Evolutionary conservation across 148 eudicot genomes (phyloP), one percentile per base, ranked within the genome.

Genomic region (Spergularia marina): DNA sequence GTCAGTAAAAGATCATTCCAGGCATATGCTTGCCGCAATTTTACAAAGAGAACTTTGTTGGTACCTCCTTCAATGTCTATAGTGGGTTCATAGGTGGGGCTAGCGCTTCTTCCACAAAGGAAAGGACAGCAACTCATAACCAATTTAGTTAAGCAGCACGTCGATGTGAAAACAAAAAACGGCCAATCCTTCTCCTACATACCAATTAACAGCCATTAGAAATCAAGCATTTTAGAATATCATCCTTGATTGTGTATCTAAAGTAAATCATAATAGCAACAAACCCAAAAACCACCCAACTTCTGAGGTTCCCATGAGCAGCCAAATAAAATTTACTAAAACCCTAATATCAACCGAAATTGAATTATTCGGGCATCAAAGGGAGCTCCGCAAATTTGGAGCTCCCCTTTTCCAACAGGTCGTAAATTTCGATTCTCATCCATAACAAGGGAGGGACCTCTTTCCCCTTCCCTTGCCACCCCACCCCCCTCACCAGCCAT

Each of bases 61-160:
- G 58, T 75, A 75, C 83, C 83, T 75, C 62, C 76, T 57, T 75
- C 72, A 44, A 80, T 47, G 68, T 64, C 66, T 14, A 65, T 7
- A 56, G 76, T 65, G 25, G 72, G 64, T 64, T 80, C 72, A 41
- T 63, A 74, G 54, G 55, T 7, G 9, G 65, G 30, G 10, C 13
- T 57, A 16, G 68, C 62, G 65, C 72, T 71, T 52, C 58, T 51
- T 57, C 79, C 76, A 71, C 76, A 80, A 57, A 53, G 47, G 65
- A 49, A 80, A 36, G 57, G 72, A 56, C 70, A 80, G 73, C 79
- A 76, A 71, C 40, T 49, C 83, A 80, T 80, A 9, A 70, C 69
- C 47, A 69, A 21, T 16, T 36, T 68, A 44, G 30, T 64, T 74
- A 16, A 39, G 49, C 20, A 23, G 53, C 70, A 53, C 52, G 67